Percentiles rank a stretch among this genome's conserved stretches.
Evolutionary conservation across 169 alveolate genomes (phyloP).

Genomic region (Plasmodium malariae): DNA sequence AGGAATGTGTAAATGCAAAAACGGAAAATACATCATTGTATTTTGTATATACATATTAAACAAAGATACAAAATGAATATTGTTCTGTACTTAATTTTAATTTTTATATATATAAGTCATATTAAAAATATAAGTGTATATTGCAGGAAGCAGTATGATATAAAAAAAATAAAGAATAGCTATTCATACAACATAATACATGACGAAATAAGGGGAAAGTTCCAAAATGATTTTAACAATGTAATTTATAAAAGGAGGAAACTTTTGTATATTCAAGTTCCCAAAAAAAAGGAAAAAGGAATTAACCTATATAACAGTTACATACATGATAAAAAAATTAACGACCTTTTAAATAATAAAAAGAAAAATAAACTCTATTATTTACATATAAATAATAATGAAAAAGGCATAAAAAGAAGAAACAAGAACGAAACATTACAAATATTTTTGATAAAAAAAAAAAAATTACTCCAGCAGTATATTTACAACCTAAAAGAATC

Average conservation of each 20-base stretch:
- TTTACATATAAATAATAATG: constrained; percentile 36
- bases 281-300: constrained; percentile 19
- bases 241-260: constrained; percentile 29
- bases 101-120: constrained; percentile 28
- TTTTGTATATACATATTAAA: neutral
- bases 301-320: constrained; percentile 4
- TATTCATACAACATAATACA: constrained; percentile 3
- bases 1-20: too few relatives aligned
- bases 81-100: constrained; percentile 6
- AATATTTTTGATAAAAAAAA: constrained; percentile 9
- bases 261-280: constrained; percentile 37
- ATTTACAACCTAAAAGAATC: constrained; percentile 40
- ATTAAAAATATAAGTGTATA: neutral
- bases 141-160: constrained; percentile 21
- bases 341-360: constrained; percentile 23
- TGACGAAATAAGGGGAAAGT: constrained; percentile 6
- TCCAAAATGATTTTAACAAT: constrained; percentile 5
- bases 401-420: constrained; percentile 1
- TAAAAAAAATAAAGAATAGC: constrained; percentile 16
- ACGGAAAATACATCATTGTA: too few relatives aligned
- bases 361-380: constrained; percentile 50
- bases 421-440: constrained; percentile 18
- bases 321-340: constrained; percentile 39
- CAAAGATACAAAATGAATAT: constrained; percentile 16
- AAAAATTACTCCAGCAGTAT: constrained; percentile 20